A percentile compares a stretch with the other conserved stretches of the same genome.
phyloP scores from a whole-genome alignment of 2,329 filamentous ascomycete species.

The Coniochaeta pulveracea region DNA sequence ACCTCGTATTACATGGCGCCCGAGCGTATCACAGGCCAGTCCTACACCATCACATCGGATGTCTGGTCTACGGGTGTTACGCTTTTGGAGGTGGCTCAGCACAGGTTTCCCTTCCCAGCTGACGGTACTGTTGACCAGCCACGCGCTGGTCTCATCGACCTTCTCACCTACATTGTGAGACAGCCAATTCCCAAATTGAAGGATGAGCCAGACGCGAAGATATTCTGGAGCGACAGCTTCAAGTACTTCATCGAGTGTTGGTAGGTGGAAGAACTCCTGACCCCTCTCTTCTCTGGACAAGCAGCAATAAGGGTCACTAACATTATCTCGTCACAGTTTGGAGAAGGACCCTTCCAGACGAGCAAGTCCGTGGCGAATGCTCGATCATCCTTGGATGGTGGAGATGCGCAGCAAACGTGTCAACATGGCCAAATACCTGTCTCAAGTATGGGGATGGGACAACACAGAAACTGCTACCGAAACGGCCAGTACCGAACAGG shows the following conservation, averaged over 20 bases:
- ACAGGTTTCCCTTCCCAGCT: conserved; percentile 95
- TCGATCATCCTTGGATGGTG: conserved; percentile 97
- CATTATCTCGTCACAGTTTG: conserved; percentile 45
- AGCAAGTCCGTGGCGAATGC: conserved; percentile 95
- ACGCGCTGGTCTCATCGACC: conserved; percentile 81
- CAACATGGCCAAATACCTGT: conserved; percentile 91
- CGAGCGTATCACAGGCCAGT: conserved; percentile 93
- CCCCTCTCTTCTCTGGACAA: background rate
- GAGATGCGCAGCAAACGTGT: conserved; percentile 95
- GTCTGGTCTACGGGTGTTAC: conserved; percentile 98
- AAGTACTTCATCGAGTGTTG: conserved; percentile 99
- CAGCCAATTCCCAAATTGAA: conserved; percentile 93
- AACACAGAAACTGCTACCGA: conserved; percentile 27
- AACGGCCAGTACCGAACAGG: conserved; percentile 8
- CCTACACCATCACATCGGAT: conserved; percentile 96
- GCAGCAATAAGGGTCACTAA: conserved; percentile 7
- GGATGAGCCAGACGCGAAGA: conserved; percentile 80
- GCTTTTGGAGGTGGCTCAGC: conserved; percentile 95
- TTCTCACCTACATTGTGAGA: conserved; percentile 93
- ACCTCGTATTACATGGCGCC: conserved; percentile 99
- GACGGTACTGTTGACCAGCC: conserved; percentile 95
- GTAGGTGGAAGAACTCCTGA: conserved; percentile 44
- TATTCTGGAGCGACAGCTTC: conserved; percentile 94
- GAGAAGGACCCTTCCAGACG: conserved; percentile 84
- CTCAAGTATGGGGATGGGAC: conserved; percentile 96